These are phyloP conservation scores for Brasilioporus rufonigricans DNA, from an alignment of 768 basidiomycete genomes.

Conservation along the genomic window DNA sequence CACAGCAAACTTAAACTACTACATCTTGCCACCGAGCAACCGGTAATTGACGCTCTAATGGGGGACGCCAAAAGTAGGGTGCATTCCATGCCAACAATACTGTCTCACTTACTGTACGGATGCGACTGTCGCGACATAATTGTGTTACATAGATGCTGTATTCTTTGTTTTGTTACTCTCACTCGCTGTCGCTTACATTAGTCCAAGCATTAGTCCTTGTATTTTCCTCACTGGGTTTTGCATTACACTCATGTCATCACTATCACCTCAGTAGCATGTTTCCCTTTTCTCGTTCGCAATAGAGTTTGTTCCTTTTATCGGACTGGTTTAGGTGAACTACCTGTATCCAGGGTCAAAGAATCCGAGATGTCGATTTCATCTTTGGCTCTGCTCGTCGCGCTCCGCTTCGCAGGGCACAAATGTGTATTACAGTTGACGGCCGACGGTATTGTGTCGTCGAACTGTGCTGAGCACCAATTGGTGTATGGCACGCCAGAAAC, in stretches of 20 bases:
- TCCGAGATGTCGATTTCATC: conserved; percentile 3
- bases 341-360: background rate
- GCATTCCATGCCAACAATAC: conserved; percentile 2
- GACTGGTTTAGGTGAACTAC: background rate
- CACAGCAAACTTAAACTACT: conserved; percentile 22
- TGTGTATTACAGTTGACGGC: too few relatives aligned
- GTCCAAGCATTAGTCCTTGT: background rate
- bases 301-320: conserved; percentile 1
- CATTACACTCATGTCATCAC: conserved; percentile 2
- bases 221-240: background rate
- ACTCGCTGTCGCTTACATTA: conserved; percentile 6
- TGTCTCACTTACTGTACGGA: conserved; percentile 20
- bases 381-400: too few relatives aligned
- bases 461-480: too few relatives aligned
- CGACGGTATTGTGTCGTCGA: too few relatives aligned
- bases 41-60: conserved; percentile 8
- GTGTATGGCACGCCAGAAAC: too few relatives aligned
- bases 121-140: conserved; percentile 14
- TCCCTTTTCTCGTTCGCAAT: background rate
- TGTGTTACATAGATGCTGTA: conserved; percentile 17
- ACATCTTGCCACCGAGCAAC: background rate
- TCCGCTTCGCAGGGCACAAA: too few relatives aligned
- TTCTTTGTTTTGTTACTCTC: conserved; percentile 9
- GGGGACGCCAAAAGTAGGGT: conserved; percentile 9
- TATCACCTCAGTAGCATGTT: conserved; percentile 6